Evolutionary conservation across 202 grass and related monocot species (phyloP), one percentile per base, ranked within the genome.

Genomic region (Panicum virgatum): DNA sequence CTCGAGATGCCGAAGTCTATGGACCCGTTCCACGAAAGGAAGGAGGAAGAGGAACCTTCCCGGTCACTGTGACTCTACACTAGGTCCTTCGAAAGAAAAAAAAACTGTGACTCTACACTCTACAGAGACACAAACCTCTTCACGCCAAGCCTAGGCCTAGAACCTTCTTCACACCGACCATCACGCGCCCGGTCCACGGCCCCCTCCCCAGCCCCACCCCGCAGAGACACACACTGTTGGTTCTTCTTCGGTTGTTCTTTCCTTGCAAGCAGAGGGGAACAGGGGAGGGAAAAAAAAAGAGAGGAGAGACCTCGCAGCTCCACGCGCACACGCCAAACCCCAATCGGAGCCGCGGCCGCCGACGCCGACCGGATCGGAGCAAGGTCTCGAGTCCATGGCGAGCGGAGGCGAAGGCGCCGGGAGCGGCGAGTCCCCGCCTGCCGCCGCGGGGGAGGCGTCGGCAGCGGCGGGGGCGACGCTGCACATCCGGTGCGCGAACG

Each of bases 401-500:
- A 62, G 48, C 75, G 86, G 82, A 22, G 76, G 77, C 45, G 84
- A 80, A 78, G 89, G 85, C 70, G 80, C 69, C 8, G 92, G 84
- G 32, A 86, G 87, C 66, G 80, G 78, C 12, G 79, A 82, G 57
- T 82, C 88, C 36, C 62, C 82, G 25, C 76, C 80, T 2, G 83
- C 62, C 3, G 83, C 71, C 6, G 72, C 52, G 19, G 72, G 37
- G 32, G 72, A 25, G 43, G 44, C 44, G 44, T 10, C 57, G 57
- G 57, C 48, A 9, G 42, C 53, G 25, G 37, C 39, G 62, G 44
- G 23, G 26, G 89, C 82, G 80, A 78, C 86, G 57, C 85, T 99
- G 30, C 72, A 96, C 85, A 94, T 99, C 69, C 80, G 96, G 46
- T 99, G 80, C 83, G 87, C 93, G 7, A 99, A 96, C 85, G 93